Evolutionary conservation across 768 basidiomycete genomes (phyloP).

Genomic region (Boletus tomentosulus): DNA sequence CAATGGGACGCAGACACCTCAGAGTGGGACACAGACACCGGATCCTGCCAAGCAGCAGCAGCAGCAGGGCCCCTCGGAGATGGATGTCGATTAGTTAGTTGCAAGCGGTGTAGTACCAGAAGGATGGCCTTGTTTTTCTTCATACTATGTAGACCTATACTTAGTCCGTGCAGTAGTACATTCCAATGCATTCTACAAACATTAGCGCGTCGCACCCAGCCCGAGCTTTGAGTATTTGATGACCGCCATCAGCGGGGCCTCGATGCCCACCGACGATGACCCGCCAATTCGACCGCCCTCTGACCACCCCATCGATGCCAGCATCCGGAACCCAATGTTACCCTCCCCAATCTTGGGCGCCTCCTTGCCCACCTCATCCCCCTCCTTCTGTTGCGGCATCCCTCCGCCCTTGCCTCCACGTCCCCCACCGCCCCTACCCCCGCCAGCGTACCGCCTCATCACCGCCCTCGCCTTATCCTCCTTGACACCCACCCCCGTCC

Average conservation of each 20-base stretch:
- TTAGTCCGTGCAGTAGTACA: neutral
- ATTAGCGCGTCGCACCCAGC: constrained; percentile 54
- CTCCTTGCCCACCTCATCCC: constrained; percentile 85
- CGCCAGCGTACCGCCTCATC: constrained; percentile 31
- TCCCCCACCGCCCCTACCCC: constrained; percentile 8
- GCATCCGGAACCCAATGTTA: constrained; percentile 85
- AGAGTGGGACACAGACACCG: constrained; percentile 57
- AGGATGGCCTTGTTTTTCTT: neutral
- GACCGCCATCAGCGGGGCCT: constrained; percentile 73
- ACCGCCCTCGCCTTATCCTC: constrained; percentile 55
- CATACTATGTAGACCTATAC: constrained; percentile 9
- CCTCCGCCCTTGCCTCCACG: constrained; percentile 16
- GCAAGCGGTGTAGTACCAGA: neutral
- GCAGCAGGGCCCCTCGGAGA: constrained; percentile 55
- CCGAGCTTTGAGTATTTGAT: constrained; percentile 87
- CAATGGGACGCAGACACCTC: constrained; percentile 66
- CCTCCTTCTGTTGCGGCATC: constrained; percentile 62
- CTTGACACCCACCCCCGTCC: constrained; percentile 50
- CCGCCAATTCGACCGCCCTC: constrained; percentile 79
- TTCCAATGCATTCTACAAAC: neutral
- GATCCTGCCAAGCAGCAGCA: constrained; percentile 38
- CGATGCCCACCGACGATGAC: constrained; percentile 51
- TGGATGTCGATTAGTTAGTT: constrained; percentile 83
- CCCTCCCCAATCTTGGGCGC: constrained; percentile 76
- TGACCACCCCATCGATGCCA: constrained; percentile 88